phyloP scores from a whole-genome alignment of 2,329 filamentous ascomycete genomes.

The Curvularia spicifera region DNA sequence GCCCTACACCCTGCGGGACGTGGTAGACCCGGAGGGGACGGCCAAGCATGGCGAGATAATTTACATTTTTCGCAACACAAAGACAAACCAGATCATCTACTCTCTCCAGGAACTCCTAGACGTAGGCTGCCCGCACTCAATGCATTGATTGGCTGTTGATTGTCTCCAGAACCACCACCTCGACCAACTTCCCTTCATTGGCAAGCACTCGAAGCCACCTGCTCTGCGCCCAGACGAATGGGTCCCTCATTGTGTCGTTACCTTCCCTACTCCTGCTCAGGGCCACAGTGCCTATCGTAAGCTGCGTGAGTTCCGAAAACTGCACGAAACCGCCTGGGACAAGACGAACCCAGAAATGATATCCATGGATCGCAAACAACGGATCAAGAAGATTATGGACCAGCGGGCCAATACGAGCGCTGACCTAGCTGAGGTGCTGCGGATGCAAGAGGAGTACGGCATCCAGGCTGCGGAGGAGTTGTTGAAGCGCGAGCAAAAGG shows the following conservation, averaged over 20 bases:
- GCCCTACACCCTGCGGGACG: conserved; percentile 51
- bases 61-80: conserved; percentile 66
- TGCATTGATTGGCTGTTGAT: conserved; percentile 5
- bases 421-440: conserved; percentile 64
- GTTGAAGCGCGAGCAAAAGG: conserved; percentile 26
- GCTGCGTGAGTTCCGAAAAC: conserved; percentile 43
- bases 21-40: conserved; percentile 38
- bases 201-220: conserved; percentile 67
- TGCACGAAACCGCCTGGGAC: conserved; percentile 65
- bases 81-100: conserved; percentile 70
- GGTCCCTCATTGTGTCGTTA: conserved; percentile 65
- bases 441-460: conserved; percentile 54
- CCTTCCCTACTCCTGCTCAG: conserved; percentile 57
- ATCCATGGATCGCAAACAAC: conserved; percentile 55
- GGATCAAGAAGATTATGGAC: conserved; percentile 64
- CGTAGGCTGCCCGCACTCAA: conserved; percentile 49
- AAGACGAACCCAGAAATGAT: conserved; percentile 51
- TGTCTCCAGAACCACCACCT: conserved; percentile 57
- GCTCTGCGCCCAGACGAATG: conserved; percentile 67
- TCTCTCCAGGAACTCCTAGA: conserved; percentile 64
- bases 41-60: conserved; percentile 63
- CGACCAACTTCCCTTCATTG: conserved; percentile 66
- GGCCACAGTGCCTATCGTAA: conserved; percentile 62
- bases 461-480: conserved; percentile 24
- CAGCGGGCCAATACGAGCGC: conserved; percentile 69